Evolutionary conservation across 352 stramenopile genomes (phyloP), one percentile per base, ranked within the genome.

Genomic region (Pythium monospermum): DNA sequence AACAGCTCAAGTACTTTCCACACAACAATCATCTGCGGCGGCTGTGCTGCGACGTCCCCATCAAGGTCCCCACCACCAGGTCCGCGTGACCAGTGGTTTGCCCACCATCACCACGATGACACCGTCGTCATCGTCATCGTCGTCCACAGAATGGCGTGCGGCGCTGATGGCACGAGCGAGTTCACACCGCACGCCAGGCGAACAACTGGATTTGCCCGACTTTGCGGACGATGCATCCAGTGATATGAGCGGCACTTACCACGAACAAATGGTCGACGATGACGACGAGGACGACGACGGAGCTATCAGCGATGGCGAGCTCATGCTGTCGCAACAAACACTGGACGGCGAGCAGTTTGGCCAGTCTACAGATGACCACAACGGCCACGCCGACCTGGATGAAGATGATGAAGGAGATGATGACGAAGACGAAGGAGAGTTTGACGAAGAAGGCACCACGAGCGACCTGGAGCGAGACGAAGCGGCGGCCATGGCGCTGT

Each of bases 131-230:
- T 35, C 30, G 30, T 35, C 30, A 35, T 35, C 30, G 30, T 35
- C 35, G 12, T 33, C 38, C 22, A 32, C 47, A 0, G 39, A 63
- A 19, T 63, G 55, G 55, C 55, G 49, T 23, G 25, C 43, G 27
- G 55, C 47, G 6, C 55, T 63, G 27, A 43, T 63, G 40, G 41
- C 55, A 22, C 47, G 39, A 8, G 40, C 41, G 6, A 57, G 42
- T n/a, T 4, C 27, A n/a, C 47, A 19, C 21, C 47, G 28, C 1
- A 52, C 16, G 8, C 47, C 43, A 27, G 41, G 49, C 5, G 42
- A 59, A 23, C 58, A 66, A 23, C 32, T 55, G 0, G 50, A 66
- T 50, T 46, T 61, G 0, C 58, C 58, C 7, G 58, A 60, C 16
- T 57, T 53, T 18, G 16, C 37, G 4, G 52, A 66, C 31, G 52